Conservation (phyloP, 2,329 filamentous ascomycete genomes). For the Rasamsonia emersonii region DNA sequence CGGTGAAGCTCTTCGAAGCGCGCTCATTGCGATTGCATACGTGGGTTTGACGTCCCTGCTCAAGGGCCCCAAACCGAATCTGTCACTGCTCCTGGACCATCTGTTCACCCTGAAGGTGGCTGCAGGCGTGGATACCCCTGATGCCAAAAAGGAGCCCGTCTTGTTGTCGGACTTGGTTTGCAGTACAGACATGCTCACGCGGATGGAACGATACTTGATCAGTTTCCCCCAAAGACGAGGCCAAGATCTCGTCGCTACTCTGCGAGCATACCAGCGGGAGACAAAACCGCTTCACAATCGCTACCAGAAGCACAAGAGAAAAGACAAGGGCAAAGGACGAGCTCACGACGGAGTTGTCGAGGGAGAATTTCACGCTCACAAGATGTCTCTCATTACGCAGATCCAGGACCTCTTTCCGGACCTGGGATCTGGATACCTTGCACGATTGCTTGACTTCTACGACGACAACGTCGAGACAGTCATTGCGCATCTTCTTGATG, state of each 20-base stretch:
- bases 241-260: constrained; percentile 29
- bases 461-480: constrained; percentile 68
- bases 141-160: constrained; percentile 39
- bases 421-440: constrained; percentile 72
- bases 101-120: constrained; percentile 70
- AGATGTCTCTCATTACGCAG: constrained; percentile 75
- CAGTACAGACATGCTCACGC: constrained; percentile 60
- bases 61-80: constrained; percentile 57
- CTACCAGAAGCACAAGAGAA: constrained; percentile 30
- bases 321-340: constrained; percentile 34
- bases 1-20: constrained; percentile 50
- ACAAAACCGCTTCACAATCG: constrained; percentile 30
- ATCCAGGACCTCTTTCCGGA: constrained; percentile 92
- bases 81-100: constrained; percentile 70
- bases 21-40: constrained; percentile 65
- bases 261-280: constrained; percentile 31
- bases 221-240: constrained; percentile 32
- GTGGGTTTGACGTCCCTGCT: constrained; percentile 65
- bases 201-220: constrained; percentile 28
- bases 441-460: constrained; percentile 72
- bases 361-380: constrained; percentile 62
- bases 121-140: constrained; percentile 51
- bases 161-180: constrained; percentile 77
- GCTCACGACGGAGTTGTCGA: constrained; percentile 20
- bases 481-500: constrained; percentile 72